Conservation (phyloP, 2,329 filamentous ascomycete genomes). For the Aspergillus ibericus region DNA sequence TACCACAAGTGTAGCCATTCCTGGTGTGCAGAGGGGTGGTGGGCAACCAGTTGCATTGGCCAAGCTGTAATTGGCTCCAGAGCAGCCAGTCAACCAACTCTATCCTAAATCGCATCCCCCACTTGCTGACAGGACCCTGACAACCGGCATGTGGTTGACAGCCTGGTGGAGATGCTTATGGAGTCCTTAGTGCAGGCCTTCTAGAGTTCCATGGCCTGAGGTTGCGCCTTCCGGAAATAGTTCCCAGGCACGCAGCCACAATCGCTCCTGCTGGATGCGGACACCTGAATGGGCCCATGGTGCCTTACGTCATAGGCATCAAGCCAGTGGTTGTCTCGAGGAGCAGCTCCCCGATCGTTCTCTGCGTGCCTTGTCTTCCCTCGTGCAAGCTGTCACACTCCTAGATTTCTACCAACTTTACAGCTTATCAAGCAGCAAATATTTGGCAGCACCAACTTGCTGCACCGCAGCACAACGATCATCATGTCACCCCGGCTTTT, state of each 20-base stretch:
- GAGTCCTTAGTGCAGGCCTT: background rate
- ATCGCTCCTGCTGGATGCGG: background rate
- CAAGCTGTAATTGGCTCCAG: background rate
- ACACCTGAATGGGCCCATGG: background rate
- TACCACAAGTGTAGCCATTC: background rate
- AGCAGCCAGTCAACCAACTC: background rate
- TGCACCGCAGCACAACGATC: background rate
- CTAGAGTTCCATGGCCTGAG: background rate
- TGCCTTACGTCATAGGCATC: background rate
- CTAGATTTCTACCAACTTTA: background rate
- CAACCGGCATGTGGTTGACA: background rate
- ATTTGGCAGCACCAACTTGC: background rate
- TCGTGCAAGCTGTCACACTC: background rate
- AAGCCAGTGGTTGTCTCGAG: background rate
- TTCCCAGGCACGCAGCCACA: background rate
- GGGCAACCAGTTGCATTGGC: background rate
- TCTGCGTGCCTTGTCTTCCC: background rate
- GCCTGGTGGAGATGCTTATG: background rate
- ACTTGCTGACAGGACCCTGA: background rate
- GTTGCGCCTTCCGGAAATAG: background rate
- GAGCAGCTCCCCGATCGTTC: background rate
- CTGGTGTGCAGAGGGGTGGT: background rate
- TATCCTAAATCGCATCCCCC: background rate
- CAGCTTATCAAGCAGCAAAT: background rate
- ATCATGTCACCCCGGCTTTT: constrained; percentile 53